Evolutionary conservation across 805 yeast genomes (phyloP).

Genomic region (Clavispora phyllophila): DNA sequence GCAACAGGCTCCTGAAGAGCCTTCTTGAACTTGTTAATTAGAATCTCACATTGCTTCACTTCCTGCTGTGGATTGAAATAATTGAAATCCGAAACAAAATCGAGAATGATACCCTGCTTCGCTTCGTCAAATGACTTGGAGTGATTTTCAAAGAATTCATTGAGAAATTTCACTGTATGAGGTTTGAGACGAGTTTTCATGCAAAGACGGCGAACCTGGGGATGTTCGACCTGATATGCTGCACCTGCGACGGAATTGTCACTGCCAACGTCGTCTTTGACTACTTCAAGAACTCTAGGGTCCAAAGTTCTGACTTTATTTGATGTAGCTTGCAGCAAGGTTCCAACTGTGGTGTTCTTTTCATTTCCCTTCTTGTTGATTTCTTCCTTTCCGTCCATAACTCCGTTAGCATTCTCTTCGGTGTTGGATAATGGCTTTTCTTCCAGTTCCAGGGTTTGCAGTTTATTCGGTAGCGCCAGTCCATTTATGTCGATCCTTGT

Average conservation of each 20-base stretch:
- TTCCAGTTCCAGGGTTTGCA: background rate
- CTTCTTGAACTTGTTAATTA: constrained; percentile 1
- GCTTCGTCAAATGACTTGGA: constrained; percentile 3
- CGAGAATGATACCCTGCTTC: constrained; percentile 1
- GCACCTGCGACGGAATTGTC: background rate
- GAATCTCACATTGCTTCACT: background rate
- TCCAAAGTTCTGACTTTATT: background rate
- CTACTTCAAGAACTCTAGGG: background rate
- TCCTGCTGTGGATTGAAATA: background rate
- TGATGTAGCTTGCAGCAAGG: background rate
- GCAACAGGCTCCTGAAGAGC: constrained; percentile 4
- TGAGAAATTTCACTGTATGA: constrained; percentile 9
- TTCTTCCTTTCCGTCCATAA: background rate
- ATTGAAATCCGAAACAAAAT: constrained; percentile 3
- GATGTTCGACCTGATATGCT: constrained; percentile 9
- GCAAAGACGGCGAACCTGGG: constrained; percentile 12
- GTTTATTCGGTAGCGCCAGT: background rate
- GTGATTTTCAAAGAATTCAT: constrained; percentile 8
- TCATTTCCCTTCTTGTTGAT: background rate
- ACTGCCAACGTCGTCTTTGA: background rate
- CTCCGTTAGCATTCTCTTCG: background rate
- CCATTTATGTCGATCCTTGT: background rate
- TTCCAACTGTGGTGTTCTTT: background rate
- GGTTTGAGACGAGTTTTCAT: constrained; percentile 3
- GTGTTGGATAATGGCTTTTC: background rate